Evolutionary conservation across 441 rosid genomes (phyloP), one percentile per base, ranked within the genome.

Genomic region (Adansonia rubrostipa): DNA sequence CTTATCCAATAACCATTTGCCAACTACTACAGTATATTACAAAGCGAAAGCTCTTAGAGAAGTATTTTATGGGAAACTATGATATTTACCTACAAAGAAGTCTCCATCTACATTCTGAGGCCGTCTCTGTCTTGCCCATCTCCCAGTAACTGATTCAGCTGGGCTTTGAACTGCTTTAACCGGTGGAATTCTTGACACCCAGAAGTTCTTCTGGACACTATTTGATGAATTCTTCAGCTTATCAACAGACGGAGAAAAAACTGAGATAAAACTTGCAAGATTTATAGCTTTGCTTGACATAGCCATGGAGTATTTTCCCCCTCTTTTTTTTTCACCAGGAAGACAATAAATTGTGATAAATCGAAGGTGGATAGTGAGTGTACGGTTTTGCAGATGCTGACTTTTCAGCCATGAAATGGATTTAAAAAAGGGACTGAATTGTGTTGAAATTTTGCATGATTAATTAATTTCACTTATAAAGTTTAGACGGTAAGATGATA

Each of bases 51-150:
- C 20, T 6, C 22, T 48, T 0, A 20, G 2, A 6, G 48, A 66
- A 42, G 28, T 19, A 58, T 1, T 8, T 0, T 2, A 24, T 19
- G 13, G 28, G 15, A 40, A 69, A 69, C 1, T 36, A 10, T 36
- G 64, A 72, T n/a, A 40, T 56, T 28, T 85, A 88, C 91, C 91
- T 3, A 88, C 90, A 28, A 83, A 88, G 36, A 88, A 82, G 74
- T 88, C 88, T 7, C 92, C 92, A 36, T 88, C 78, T 1, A 83
- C 88, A 56, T 88, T 87, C 80, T 88, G 88, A 9, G 69, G 67
- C 40, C 88, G 86, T 77, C 83, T 77, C 57, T 82, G 63, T 78
- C 74, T 64, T 10, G 84, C 54, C n/a, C 63, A 60, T 83, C 17
- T 58, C 22, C 50, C 74, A 14, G 65, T 40, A 44, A 56, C 74